Evolutionary conservation across 768 basidiomycete species (phyloP).

Genomic region (Filobasidium floriforme): DNA sequence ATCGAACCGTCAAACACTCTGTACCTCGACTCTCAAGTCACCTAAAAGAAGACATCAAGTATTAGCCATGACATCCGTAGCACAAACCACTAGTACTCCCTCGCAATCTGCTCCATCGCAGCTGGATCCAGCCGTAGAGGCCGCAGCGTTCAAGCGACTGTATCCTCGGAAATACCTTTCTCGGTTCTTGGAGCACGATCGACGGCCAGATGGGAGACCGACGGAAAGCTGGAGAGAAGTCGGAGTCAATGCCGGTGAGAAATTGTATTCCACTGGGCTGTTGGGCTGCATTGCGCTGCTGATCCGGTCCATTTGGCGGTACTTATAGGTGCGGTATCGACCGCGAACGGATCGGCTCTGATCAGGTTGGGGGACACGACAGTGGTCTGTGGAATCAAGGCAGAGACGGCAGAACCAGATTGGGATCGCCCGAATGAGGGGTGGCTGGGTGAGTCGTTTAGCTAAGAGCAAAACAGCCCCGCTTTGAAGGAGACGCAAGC

Average conservation of each 20-base stretch:
- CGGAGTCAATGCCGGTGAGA: constrained; percentile 69
- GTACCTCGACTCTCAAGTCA: not conserved
- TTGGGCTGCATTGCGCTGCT: not conserved
- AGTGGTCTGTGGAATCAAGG: constrained; percentile 90
- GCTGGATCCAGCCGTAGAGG: constrained; percentile 20
- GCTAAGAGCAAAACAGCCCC: not conserved
- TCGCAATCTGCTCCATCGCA: constrained; percentile 19
- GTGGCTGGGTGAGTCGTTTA: constrained; percentile 61
- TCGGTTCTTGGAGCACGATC: constrained; percentile 67
- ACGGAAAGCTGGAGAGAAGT: constrained; percentile 69
- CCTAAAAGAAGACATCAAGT: not conserved
- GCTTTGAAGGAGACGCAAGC: not conserved
- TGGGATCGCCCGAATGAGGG: constrained; percentile 66
- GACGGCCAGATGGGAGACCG: constrained; percentile 54
- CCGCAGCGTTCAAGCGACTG: constrained; percentile 67
- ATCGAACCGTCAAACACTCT: too few relatives aligned
- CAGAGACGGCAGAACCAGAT: constrained; percentile 86
- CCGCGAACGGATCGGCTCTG: constrained; percentile 85
- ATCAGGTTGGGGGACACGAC: constrained; percentile 89
- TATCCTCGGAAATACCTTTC: constrained; percentile 84
- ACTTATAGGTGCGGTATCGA: constrained; percentile 61
- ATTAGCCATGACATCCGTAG: constrained; percentile 24
- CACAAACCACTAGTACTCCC: constrained; percentile 11
- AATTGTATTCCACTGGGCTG: not conserved
- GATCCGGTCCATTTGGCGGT: not conserved